Evolutionary conservation across 1,284 basidiomycete species (phyloP).

Genomic region (Cystobasidiaceae sp.): DNA sequence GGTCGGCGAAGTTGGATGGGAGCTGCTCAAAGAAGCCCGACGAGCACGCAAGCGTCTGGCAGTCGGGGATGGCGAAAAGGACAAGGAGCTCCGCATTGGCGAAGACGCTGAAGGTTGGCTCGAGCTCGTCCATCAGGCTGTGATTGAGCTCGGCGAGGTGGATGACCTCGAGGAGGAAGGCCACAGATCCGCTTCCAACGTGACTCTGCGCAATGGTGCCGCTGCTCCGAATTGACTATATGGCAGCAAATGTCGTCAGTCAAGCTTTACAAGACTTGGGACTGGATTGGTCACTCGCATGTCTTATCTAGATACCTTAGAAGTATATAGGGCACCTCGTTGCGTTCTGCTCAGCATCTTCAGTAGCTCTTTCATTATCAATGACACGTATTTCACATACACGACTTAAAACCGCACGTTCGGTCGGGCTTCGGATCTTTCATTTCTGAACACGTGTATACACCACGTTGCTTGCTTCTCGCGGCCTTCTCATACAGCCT

Average conservation of each 20-base stretch:
- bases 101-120: constrained; percentile 24
- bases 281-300: no score
- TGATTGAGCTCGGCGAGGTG: constrained; percentile 23
- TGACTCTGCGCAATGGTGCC: not conserved
- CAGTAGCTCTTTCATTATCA: no score
- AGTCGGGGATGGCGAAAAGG: not conserved
- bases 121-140: constrained; percentile 9
- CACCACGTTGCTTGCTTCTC: no score
- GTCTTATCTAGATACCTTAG: no score
- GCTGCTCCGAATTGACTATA: constrained; percentile 14
- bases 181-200: not conserved
- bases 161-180: constrained; percentile 27
- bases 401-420: no score
- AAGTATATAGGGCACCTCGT: no score
- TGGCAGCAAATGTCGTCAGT: constrained; percentile 14
- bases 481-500: no score
- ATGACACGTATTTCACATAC: no score
- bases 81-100: not conserved
- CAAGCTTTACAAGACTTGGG: no score
- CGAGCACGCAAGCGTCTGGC: constrained; percentile 1
- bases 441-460: no score
- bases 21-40: constrained; percentile 36
- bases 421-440: no score
- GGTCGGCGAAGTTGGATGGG: constrained; percentile 40
- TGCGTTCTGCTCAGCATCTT: no score